Evolutionary conservation across 768 basidiomycete genomes (phyloP).

Genomic region (Royoungia palumana): DNA sequence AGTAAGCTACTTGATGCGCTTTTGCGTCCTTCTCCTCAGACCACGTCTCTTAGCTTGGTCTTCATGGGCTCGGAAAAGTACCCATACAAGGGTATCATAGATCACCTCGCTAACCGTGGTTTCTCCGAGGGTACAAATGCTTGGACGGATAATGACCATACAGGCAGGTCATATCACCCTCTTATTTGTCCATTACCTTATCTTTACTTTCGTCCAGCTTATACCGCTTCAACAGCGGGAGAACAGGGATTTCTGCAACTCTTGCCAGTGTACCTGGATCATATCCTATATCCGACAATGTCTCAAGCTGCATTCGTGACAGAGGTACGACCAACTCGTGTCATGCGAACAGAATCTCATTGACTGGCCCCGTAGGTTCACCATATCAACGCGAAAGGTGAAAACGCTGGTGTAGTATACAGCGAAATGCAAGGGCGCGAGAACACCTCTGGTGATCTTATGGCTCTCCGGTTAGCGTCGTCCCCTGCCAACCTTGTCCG

Average conservation of each 20-base stretch:
- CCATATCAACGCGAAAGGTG: conserved; percentile 86
- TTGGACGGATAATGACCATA: conserved; percentile 96
- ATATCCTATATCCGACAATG: conserved; percentile 94
- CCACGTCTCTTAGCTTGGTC: conserved; percentile 53
- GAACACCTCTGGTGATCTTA: conserved; percentile 88
- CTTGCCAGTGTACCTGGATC: conserved; percentile 89
- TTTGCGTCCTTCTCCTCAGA: conserved; percentile 1
- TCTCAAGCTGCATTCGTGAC: conserved; percentile 79
- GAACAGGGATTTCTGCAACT: conserved; percentile 86
- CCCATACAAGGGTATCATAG: conserved; percentile 94
- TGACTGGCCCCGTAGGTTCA: conserved; percentile 66
- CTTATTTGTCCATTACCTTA: background rate
- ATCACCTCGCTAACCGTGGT: conserved; percentile 91
- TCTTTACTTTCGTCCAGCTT: conserved; percentile 43
- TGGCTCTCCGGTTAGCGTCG: conserved; percentile 70
- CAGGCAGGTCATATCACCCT: conserved; percentile 31
- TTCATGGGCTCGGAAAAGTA: conserved; percentile 97
- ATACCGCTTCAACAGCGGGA: conserved; percentile 94
- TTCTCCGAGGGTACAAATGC: conserved; percentile 93
- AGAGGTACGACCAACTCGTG: conserved; percentile 39
- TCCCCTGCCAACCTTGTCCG: background rate
- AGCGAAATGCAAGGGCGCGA: conserved; percentile 96
- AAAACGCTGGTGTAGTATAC: conserved; percentile 95
- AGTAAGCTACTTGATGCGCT: conserved; percentile 48
- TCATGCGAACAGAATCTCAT: background rate